A percentile compares a stretch with the other conserved stretches of the same genome.
Conservation (phyloP, 495 filamentous ascomycete genomes). For the Schizothecium vesticola region DNA sequence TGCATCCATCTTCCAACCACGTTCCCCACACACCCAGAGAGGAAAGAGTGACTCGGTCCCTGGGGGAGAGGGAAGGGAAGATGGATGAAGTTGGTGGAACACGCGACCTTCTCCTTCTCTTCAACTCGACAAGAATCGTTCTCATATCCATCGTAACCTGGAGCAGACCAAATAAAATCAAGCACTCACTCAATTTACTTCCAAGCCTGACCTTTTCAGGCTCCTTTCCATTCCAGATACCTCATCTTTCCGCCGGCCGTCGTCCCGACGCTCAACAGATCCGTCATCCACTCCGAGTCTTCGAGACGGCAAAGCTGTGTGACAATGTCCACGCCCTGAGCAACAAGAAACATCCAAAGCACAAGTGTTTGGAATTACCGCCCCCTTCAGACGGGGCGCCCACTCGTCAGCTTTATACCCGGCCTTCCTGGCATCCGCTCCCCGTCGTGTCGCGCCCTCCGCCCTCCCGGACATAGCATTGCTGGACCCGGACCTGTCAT, state of each 20-base stretch:
- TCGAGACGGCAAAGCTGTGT: not conserved
- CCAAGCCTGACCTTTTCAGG: not conserved
- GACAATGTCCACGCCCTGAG: not conserved
- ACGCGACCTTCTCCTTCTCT: not conserved
- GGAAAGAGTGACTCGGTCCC: conserved; percentile 15
- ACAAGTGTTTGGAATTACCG: not conserved
- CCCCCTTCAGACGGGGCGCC: not conserved
- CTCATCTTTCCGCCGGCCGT: not conserved
- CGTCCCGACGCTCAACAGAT: not conserved
- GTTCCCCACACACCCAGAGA: not conserved
- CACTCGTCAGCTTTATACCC: not conserved
- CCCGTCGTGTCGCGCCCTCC: not conserved
- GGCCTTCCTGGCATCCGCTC: not conserved
- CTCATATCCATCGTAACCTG: not conserved
- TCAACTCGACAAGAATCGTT: conserved; percentile 1
- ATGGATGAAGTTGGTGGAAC: conserved; percentile 22
- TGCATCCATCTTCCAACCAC: conserved; percentile 10
- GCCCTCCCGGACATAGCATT: not conserved
- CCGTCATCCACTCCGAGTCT: not conserved
- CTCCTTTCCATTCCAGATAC: not conserved
- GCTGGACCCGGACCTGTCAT: not conserved
- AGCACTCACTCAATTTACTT: not conserved
- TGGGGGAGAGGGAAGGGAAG: conserved; percentile 16
- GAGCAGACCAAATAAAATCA: not conserved
- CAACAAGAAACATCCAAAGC: not conserved